Percentiles rank a stretch among this genome's conserved stretches.
Evolutionary conservation across 2,329 filamentous ascomycete species (phyloP).

Genomic region (Shiraia bambusicola): DNA sequence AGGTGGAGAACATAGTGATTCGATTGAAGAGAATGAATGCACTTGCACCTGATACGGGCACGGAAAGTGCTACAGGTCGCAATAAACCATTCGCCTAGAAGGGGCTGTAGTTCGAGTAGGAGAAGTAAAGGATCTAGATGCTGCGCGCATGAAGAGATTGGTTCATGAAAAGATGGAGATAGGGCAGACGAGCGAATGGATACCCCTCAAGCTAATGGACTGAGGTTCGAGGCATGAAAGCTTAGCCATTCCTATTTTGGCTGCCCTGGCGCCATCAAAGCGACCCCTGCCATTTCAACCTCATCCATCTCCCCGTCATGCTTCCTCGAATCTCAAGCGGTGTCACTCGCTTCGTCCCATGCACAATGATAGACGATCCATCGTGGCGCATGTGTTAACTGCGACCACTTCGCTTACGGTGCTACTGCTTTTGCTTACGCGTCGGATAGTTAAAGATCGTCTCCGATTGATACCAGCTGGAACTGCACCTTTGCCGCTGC

Average conservation of each 20-base stretch:
- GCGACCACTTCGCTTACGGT: too few relatives aligned
- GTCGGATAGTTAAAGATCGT: too few relatives aligned
- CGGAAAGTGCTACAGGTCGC: slow-evolving; percentile 21
- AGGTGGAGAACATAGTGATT: slow-evolving; percentile 38
- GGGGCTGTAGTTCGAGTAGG: slow-evolving; percentile 10
- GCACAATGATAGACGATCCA: too few relatives aligned
- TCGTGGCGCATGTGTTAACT: too few relatives aligned
- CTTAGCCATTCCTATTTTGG: slow-evolving; percentile 25
- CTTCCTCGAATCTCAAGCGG: background rate
- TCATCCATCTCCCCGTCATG: background rate
- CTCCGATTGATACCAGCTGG: too few relatives aligned
- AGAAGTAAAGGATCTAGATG: slow-evolving; percentile 13
- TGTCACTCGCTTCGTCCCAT: too few relatives aligned
- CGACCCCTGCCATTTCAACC: slow-evolving; percentile 18
- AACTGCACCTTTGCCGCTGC: too few relatives aligned
- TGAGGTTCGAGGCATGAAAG: slow-evolving; percentile 33
- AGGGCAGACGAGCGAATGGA: slow-evolving; percentile 17
- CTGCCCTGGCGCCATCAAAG: slow-evolving; percentile 13
- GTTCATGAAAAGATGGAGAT: slow-evolving; percentile 34
- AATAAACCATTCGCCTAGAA: slow-evolving; percentile 26
- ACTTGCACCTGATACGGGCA: slow-evolving; percentile 28
- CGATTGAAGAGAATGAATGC: slow-evolving; percentile 16
- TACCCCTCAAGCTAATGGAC: slow-evolving; percentile 24
- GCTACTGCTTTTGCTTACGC: too few relatives aligned
- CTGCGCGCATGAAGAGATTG: slow-evolving; percentile 28